These are phyloP conservation scores for Logfia minima DNA, from an alignment of 129 eudicot species.

Conservation along the genomic window DNA sequence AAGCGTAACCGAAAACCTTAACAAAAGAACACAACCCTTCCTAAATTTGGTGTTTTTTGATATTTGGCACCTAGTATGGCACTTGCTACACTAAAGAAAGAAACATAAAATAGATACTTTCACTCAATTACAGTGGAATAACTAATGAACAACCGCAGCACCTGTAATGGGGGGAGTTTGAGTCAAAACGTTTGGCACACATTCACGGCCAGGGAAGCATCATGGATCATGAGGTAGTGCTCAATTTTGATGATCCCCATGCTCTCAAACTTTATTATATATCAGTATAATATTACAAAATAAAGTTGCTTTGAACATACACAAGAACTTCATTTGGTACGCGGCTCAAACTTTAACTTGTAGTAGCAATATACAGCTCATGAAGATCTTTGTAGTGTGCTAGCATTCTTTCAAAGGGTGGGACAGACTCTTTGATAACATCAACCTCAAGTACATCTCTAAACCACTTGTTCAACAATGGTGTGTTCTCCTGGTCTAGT, in stretches of 20 bases:
- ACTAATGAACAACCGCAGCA: too few species aligned
- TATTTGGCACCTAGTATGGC: too few species aligned
- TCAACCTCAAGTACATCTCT: constrained; percentile 7
- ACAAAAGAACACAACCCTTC: neutral
- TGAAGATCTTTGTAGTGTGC: neutral
- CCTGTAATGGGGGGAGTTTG: too few species aligned
- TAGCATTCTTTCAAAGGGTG: constrained; percentile 11
- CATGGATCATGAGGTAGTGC: too few species aligned
- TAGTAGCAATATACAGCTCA: neutral
- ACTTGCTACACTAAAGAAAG: neutral
- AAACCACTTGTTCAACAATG: constrained; percentile 24
- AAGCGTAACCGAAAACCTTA: too few species aligned
- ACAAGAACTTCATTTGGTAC: neutral
- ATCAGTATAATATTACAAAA: neutral
- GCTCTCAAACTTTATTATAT: too few species aligned
- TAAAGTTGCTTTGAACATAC: neutral
- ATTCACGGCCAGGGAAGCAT: too few species aligned
- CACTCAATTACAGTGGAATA: neutral
- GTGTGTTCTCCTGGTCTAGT: constrained; percentile 22
- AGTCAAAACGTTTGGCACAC: too few species aligned
- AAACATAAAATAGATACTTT: neutral
- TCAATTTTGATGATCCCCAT: too few species aligned
- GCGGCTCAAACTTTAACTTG: neutral
- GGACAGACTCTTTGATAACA: constrained; percentile 13
- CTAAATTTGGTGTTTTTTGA: too few species aligned